A percentile compares a stretch with the other conserved stretches of the same genome.
Evolutionary conservation across 2,329 filamentous ascomycete genomes (phyloP).

Genomic region (Chaetomium sp.): DNA sequence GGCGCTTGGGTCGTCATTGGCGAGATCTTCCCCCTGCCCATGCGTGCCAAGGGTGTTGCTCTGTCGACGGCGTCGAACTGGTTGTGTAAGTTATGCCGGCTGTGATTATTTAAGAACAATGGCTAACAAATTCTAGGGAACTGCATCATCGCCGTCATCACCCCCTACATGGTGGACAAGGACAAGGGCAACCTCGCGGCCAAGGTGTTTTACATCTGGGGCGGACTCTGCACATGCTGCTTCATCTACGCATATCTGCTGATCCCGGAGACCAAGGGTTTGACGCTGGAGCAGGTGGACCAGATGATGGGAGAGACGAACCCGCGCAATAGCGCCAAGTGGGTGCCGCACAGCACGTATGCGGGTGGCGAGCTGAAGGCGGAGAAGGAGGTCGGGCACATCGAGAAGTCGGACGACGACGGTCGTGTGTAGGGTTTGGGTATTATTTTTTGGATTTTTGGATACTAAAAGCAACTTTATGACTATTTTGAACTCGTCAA

Average conservation of each 20-base stretch:
- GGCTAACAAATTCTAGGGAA: slow-evolving; percentile 44
- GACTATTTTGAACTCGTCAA: background rate
- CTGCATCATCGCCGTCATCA: slow-evolving; percentile 76
- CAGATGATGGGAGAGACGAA: slow-evolving; percentile 69
- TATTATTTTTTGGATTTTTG: background rate
- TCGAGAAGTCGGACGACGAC: slow-evolving; percentile 15
- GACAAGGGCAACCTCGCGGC: slow-evolving; percentile 41
- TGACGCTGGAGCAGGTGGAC: slow-evolving; percentile 80
- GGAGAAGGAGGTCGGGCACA: slow-evolving; percentile 16
- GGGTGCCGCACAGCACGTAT: slow-evolving; percentile 43
- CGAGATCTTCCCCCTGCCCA: slow-evolving; percentile 74
- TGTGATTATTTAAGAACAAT: background rate
- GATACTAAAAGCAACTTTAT: background rate
- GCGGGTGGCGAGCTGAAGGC: slow-evolving; percentile 25
- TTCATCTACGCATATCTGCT: slow-evolving; percentile 71
- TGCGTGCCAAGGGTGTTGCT: slow-evolving; percentile 67
- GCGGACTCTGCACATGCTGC: slow-evolving; percentile 53
- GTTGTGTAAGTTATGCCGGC: slow-evolving; percentile 28
- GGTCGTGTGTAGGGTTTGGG: background rate
- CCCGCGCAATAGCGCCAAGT: slow-evolving; percentile 60
- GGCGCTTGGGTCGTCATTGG: slow-evolving; percentile 67
- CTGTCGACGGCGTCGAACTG: slow-evolving; percentile 70
- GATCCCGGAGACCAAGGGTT: slow-evolving; percentile 84
- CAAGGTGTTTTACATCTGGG: slow-evolving; percentile 41
- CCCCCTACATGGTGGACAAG: slow-evolving; percentile 71